Evolutionary conservation across 257 asterid genomes (phyloP), one percentile per base, ranked within the genome.

Genomic region (Gentiana straminea): DNA sequence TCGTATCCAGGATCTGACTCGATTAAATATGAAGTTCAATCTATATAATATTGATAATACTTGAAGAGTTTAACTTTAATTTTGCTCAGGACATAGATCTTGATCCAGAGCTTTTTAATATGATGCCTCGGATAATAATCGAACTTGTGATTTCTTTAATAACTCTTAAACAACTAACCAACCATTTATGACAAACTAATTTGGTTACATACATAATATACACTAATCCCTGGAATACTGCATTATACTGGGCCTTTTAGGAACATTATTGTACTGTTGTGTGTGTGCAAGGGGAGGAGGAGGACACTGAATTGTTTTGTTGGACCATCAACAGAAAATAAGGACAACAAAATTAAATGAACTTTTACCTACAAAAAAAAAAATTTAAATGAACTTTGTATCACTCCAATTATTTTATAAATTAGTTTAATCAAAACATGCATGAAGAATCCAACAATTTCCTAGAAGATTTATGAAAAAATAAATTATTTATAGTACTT

Each of bases 321-420:
- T 46, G 61, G 62, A 47, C 64, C 57, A 47, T 24, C 24, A 24
- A 24, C 24, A 24, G 24, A 24, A 24, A 24, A 24, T 24, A 24
- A 24, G 24, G 56, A 53, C 45, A 53, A 13, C 54, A 69, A 64
- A 48, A 45, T 59, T 54, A 15, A 48, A 65, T 24, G 24, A 24
- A 24, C 24, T 24, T 24, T 24, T 24, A 24, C 24, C 24, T 24
- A 24, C 24, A 50, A 53, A 61, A 58, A 15, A 41, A 5, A 41
- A 41, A 41, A 10, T 41, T 5, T 11, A 52, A 46, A 69, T 39
- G 49, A 57, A 58, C 62, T 57, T 41, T 49, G 36, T 51, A 54
- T 63, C 45, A 32, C 53, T 38, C 65, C 53, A 63, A 55, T 61
- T 58, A 61, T 67, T 51, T 65, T 52, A 57, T 65, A 46, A 56